These are phyloP conservation scores for Coleophoma eucalyptorum DNA, from an alignment of 2,329 filamentous ascomycete species.

Conservation along the genomic window DNA sequence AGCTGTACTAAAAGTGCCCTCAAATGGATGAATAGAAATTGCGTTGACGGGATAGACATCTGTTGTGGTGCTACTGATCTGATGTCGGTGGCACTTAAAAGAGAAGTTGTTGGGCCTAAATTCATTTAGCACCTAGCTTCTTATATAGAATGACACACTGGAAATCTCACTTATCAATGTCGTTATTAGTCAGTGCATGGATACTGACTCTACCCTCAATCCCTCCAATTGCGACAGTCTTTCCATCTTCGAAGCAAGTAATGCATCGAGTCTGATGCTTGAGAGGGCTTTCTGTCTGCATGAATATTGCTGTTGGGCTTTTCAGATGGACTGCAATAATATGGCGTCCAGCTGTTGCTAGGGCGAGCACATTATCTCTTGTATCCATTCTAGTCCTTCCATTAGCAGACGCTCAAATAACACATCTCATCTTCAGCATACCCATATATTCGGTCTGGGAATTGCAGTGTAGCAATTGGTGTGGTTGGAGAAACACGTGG, in stretches of 20 bases:
- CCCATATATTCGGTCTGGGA: conserved; percentile 73
- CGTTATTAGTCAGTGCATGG: background rate
- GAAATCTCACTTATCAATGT: no score
- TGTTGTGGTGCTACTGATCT: conserved; percentile 50
- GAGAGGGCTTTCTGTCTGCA: conserved; percentile 85
- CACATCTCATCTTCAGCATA: no score
- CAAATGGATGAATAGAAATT: conserved; percentile 91
- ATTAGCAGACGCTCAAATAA: no score
- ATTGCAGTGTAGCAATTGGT: conserved; percentile 58
- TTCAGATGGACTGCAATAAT: conserved; percentile 90
- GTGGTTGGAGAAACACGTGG: conserved; percentile 50
- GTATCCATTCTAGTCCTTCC: conserved; percentile 65
- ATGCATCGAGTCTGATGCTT: conserved; percentile 96
- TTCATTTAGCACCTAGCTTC: background rate
- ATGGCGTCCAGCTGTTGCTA: conserved; percentile 87
- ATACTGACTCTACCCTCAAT: conserved; percentile 69
- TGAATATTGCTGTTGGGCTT: conserved; percentile 84
- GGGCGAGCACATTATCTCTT: conserved; percentile 77
- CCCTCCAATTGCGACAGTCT: conserved; percentile 86
- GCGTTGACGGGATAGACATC: conserved; percentile 85
- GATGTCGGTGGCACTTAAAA: conserved; percentile 93
- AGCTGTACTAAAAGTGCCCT: conserved; percentile 88
- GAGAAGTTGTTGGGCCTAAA: conserved; percentile 75
- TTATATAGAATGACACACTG: no score
- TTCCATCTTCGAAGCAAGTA: conserved; percentile 80